These are phyloP conservation scores for Plantago ovata DNA, from an alignment of 257 asterid genomes.

Conservation along the genomic window DNA sequence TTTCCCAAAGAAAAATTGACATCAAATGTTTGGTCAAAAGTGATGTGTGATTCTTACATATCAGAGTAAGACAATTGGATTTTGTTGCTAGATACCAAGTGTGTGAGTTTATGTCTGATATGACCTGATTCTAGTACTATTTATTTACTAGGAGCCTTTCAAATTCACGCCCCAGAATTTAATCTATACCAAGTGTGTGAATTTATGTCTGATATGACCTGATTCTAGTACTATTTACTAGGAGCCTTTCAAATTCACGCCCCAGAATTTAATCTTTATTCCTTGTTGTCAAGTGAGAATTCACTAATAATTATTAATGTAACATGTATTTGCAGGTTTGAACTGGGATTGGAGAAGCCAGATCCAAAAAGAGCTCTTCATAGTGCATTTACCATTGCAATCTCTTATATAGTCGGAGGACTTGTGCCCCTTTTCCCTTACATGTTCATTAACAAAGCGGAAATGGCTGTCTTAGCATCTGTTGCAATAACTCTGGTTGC, in stretches of 20 bases:
- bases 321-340: constrained; percentile 53
- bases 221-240: too few species aligned
- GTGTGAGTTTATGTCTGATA: too few species aligned
- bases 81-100: neutral
- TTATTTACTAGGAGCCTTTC: too few species aligned
- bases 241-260: too few species aligned
- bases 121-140: too few species aligned
- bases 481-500: constrained; percentile 62
- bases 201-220: too few species aligned
- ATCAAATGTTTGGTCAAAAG: neutral
- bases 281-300: too few species aligned
- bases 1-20: neutral
- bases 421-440: constrained; percentile 80
- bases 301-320: neutral
- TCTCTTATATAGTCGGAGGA: constrained; percentile 80
- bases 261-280: too few species aligned
- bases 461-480: constrained; percentile 68
- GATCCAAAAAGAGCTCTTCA: constrained; percentile 84
- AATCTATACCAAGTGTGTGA: neutral
- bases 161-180: too few species aligned
- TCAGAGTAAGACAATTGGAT: neutral
- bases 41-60: neutral
- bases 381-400: constrained; percentile 80
- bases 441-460: constrained; percentile 56
- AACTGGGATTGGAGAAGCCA: constrained; percentile 94